These are phyloP conservation scores for Lumnitzera racemosa DNA, from an alignment of 345 rosid species.

Conservation along the genomic window DNA sequence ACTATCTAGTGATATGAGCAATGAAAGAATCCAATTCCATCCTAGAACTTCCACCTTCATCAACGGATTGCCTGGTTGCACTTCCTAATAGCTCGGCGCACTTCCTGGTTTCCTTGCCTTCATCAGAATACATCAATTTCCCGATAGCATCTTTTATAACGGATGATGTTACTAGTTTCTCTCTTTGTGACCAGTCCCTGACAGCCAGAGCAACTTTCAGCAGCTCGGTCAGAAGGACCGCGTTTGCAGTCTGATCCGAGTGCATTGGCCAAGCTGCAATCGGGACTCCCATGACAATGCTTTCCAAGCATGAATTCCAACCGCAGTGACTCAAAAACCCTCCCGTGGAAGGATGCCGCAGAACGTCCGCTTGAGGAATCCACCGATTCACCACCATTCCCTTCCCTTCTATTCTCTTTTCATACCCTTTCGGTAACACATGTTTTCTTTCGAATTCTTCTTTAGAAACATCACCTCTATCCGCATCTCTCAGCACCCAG, in stretches of 20 bases:
- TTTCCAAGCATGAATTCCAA: conserved; percentile 55
- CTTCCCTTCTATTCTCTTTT: conserved; percentile 19
- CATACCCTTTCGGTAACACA: conserved; percentile 26
- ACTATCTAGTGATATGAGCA: conserved; percentile 20
- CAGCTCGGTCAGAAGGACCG: conserved; percentile 19
- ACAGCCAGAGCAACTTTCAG: conserved; percentile 28
- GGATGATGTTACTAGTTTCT: conserved; percentile 15
- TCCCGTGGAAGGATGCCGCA: conserved; percentile 30
- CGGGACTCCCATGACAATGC: conserved; percentile 47
- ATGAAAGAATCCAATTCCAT: conserved; percentile 37
- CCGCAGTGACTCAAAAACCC: conserved; percentile 53
- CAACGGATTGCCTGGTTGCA: conserved; percentile 12
- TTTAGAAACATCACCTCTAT: conserved; percentile 32
- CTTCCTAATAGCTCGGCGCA: conserved; percentile 23
- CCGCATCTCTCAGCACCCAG: conserved; percentile 46
- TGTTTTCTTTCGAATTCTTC: conserved; percentile 9
- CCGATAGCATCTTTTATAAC: conserved; percentile 19
- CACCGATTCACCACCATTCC: conserved; percentile 39
- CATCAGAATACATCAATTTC: conserved; percentile 30
- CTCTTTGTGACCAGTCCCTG: conserved; percentile 21
- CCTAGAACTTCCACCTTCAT: conserved; percentile 29
- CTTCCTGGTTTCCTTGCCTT: conserved; percentile 33
- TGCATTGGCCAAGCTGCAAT: conserved; percentile 51
- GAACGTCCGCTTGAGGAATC: conserved; percentile 44
- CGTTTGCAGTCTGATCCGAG: conserved; percentile 45